A percentile compares a stretch with the other conserved stretches of the same genome.
Conservation (phyloP, 495 filamentous ascomycete species). For the Delitschia confertaspora region DNA sequence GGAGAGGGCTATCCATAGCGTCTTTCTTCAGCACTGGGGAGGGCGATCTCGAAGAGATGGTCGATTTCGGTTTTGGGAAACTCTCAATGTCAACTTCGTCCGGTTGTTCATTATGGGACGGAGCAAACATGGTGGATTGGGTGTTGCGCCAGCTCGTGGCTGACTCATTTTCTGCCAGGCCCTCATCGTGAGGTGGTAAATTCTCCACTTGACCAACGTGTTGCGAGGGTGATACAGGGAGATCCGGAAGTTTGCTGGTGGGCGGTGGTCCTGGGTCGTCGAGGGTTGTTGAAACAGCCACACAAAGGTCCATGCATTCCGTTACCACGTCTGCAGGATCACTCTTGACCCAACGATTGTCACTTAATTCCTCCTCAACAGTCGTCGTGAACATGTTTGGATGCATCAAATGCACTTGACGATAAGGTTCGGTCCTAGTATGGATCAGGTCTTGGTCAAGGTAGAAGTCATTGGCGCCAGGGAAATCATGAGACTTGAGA, state of each 20-base stretch:
- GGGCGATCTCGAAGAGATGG: constrained; percentile 18
- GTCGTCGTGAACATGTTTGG: constrained; percentile 65
- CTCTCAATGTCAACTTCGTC: constrained; percentile 16
- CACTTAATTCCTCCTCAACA: constrained; percentile 60
- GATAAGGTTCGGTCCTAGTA: constrained; percentile 55
- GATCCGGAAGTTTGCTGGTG: constrained; percentile 30
- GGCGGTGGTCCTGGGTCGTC: constrained; percentile 33
- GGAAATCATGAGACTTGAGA: constrained; percentile 51
- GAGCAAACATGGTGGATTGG: constrained; percentile 39
- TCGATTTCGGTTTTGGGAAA: constrained; percentile 21
- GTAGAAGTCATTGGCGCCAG: constrained; percentile 58
- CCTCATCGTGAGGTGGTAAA: constrained; percentile 31
- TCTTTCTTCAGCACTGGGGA: constrained; percentile 24
- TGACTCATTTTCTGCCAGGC: constrained; percentile 13
- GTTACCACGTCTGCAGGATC: constrained; percentile 64
- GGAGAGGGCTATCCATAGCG: constrained; percentile 50
- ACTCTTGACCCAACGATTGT: constrained; percentile 63
- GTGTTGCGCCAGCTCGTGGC: constrained; percentile 40
- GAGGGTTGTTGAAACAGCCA: constrained; percentile 31
- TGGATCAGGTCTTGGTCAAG: constrained; percentile 63
- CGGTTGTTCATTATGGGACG: constrained; percentile 22
- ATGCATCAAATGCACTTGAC: constrained; percentile 58
- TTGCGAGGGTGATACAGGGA: constrained; percentile 33
- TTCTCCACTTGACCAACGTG: constrained; percentile 34
- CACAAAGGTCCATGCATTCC: constrained; percentile 51